Evolutionary conservation across 2,329 filamentous ascomycete species (phyloP), one percentile per base, ranked within the genome.

Genomic region (Fusarium concolor): DNA sequence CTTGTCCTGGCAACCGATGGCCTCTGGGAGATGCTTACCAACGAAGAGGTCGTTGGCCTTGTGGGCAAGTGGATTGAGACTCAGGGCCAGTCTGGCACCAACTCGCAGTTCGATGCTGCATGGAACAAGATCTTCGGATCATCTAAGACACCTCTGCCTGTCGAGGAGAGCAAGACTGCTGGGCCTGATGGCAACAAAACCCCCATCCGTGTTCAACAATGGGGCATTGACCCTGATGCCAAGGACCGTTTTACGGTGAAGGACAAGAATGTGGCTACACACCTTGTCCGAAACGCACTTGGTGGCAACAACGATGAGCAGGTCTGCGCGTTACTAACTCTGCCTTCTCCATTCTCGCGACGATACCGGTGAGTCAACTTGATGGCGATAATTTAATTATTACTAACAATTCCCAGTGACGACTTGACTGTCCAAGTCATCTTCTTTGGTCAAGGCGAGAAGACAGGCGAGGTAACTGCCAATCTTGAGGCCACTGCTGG

Each of bases 11-110:
- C 96, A 22, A 97, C 96, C 0, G 96, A 99, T 76, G 96, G 96
- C 6, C 85, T 99, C 1, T 99, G 96, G 96, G 96, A 99, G 81
- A 98, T 98, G 96, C 85, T 99, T 65, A 97, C 93, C 46, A 99
- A 98, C 74, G 96, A 99, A 77, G 96, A 99, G 82, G 96, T 97
- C 2, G 92, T 99, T 50, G 96, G 96, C 1, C 87, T 99, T 4
- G 96, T 99, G 6, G 96, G 95, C 17, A 93, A 97, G 79, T 99
- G 96, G 96, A 89, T 99, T 46, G 96, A 99, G 78, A 89, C 88
- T 22, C 92, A 97, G 77, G 82, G 83, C 35, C 78, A 76, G 58
- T 80, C 77, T 49, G 77, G 79, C 5, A 81, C 83, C 43, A 83
- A 79, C 60, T 90, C 90, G 3, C 93, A 92, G 85, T 83, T 96